phyloP scores from a whole-genome alignment of 2,329 filamentous ascomycete genomes.

The Arthrocladium fulminans region DNA sequence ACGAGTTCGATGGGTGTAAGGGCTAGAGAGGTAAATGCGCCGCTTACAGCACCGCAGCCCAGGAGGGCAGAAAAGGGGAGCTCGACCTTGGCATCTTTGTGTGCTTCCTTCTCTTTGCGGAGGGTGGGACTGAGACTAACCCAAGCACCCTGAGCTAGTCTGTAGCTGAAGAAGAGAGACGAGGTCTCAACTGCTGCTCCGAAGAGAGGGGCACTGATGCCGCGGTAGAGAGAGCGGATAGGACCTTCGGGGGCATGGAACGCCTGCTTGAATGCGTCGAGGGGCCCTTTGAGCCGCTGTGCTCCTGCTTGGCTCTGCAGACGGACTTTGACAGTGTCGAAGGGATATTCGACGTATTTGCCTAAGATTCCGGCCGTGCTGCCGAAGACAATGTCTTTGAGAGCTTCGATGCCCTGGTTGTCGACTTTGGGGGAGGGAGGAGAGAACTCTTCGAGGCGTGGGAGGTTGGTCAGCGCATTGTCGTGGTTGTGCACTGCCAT shows the following conservation, averaged over 20 bases:
- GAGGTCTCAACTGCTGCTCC: constrained; percentile 90
- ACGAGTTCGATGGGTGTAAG: constrained; percentile 93
- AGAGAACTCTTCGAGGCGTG: constrained; percentile 13
- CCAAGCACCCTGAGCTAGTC: constrained; percentile 53
- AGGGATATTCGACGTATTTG: constrained; percentile 96
- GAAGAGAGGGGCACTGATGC: constrained; percentile 81
- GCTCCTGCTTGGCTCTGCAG: constrained; percentile 77
- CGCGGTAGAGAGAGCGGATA: constrained; percentile 72
- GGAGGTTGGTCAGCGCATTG: constrained; percentile 11
- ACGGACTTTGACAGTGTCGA: constrained; percentile 96
- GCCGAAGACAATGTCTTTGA: constrained; percentile 82
- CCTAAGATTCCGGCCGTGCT: constrained; percentile 79
- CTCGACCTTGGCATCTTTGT: constrained; percentile 28
- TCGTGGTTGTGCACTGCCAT: constrained; percentile 22
- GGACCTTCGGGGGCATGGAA: constrained; percentile 73
- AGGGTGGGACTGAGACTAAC: constrained; percentile 53
- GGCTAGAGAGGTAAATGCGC: constrained; percentile 79
- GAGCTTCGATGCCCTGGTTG: constrained; percentile 56
- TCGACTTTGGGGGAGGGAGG: constrained; percentile 10
- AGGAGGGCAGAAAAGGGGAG: constrained; percentile 69
- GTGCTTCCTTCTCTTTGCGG: constrained; percentile 19
- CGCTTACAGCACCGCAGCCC: constrained; percentile 74
- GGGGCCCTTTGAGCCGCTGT: constrained; percentile 49
- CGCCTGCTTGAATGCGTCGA: constrained; percentile 74
- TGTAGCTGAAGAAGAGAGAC: constrained; percentile 86